A percentile compares a stretch with the other conserved stretches of the same genome.
These are phyloP conservation scores for Kwoniella dendrophila DNA, from an alignment of 768 basidiomycete species.

Conservation along the genomic window DNA sequence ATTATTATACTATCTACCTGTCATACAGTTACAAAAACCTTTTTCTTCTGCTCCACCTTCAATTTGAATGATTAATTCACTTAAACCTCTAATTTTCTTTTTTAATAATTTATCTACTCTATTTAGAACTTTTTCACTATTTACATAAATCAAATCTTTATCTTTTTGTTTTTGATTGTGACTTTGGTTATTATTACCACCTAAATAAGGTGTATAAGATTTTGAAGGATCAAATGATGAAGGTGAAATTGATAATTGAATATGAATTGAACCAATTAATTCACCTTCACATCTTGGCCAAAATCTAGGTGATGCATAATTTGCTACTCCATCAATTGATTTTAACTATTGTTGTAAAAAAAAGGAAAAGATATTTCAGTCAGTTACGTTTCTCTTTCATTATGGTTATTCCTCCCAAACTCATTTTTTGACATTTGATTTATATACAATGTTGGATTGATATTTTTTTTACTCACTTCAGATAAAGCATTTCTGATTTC, in stretches of 20 bases:
- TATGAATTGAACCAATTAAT: conserved; percentile 86
- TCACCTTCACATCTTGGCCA: conserved; percentile 92
- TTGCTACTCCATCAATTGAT: conserved; percentile 73
- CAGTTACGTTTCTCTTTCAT: too few relatives aligned
- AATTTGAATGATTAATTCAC: conserved; percentile 88
- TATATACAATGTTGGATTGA: not conserved
- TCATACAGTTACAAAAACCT: conserved; percentile 54
- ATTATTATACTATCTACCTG: conserved; percentile 24
- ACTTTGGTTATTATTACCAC: not conserved
- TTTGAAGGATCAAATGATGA: conserved; percentile 62
- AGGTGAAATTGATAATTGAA: conserved; percentile 73
- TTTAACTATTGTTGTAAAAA: conserved; percentile 22
- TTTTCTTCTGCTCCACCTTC: conserved; percentile 59
- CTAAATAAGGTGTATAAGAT: conserved; percentile 25
- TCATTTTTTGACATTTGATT: not conserved
- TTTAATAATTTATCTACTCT: conserved; percentile 74
- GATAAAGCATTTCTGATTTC: conserved; percentile 58
- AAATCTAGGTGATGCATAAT: conserved; percentile 79
- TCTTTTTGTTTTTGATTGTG: conserved; percentile 57
- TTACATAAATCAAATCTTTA: conserved; percentile 61
- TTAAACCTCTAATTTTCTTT: conserved; percentile 73
- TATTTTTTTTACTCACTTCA: conserved; percentile 50
- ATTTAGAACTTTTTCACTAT: conserved; percentile 72
- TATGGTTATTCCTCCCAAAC: too few relatives aligned
- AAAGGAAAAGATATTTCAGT: too few relatives aligned